Conservation (phyloP, 2,329 filamentous ascomycete species). For the Aspergillus hiratsukae region DNA sequence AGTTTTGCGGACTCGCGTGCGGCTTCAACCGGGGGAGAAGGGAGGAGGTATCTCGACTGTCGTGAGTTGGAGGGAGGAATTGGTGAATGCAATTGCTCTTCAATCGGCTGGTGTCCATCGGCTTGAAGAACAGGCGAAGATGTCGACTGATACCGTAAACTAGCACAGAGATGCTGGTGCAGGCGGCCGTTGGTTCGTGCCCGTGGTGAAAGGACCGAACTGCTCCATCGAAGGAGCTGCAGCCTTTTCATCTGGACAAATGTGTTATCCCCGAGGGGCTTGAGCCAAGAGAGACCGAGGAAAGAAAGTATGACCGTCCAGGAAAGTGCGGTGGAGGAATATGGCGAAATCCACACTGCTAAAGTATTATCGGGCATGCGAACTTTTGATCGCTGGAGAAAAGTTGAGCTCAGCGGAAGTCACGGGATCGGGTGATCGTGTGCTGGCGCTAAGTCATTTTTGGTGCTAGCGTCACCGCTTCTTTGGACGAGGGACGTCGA, state of each 20-base stretch:
- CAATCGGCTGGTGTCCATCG: slow-evolving; percentile 23
- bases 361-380: slow-evolving; percentile 6
- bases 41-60: slow-evolving; percentile 46
- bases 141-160: slow-evolving; percentile 41
- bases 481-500: slow-evolving; percentile 24
- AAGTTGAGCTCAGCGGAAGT: slow-evolving; percentile 37
- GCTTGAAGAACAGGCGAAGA: slow-evolving; percentile 26
- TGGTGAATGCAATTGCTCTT: slow-evolving; percentile 22
- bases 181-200: slow-evolving; percentile 38
- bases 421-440: slow-evolving; percentile 34
- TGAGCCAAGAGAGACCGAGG: slow-evolving; percentile 1
- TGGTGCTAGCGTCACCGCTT: slow-evolving; percentile 23
- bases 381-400: slow-evolving; percentile 26
- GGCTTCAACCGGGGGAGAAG: slow-evolving; percentile 66
- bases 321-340: slow-evolving; percentile 11
- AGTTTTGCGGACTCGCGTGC: slow-evolving; percentile 79
- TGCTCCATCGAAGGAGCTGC: slow-evolving; percentile 51
- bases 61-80: slow-evolving; percentile 21
- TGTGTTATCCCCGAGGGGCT: slow-evolving; percentile 7
- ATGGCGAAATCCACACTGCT: slow-evolving; percentile 7
- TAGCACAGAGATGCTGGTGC: slow-evolving; percentile 33
- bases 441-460: slow-evolving; percentile 26
- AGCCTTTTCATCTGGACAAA: slow-evolving; percentile 46
- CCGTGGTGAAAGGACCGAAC: slow-evolving; percentile 46
- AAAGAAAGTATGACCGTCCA: slow-evolving; percentile 16